phyloP scores from a whole-genome alignment of 495 filamentous ascomycete species.

The Tuber indicum region DNA sequence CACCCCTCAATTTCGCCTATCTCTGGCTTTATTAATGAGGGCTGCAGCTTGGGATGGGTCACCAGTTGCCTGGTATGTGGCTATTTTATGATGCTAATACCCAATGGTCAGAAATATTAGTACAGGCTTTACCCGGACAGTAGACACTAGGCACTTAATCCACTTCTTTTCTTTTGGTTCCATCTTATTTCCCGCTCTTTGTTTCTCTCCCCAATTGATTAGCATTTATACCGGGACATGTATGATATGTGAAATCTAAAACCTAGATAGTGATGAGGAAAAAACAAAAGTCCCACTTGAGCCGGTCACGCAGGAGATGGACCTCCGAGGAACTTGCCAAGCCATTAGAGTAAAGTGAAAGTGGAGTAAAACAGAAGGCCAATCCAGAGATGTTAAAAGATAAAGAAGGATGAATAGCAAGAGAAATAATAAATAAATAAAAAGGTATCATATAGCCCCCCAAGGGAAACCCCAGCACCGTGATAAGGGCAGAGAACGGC shows the following conservation, averaged over 20 bases:
- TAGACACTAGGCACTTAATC: background rate
- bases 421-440: background rate
- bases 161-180: background rate
- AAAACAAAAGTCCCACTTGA: background rate
- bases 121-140: background rate
- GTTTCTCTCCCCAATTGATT: background rate
- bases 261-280: background rate
- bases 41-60: background rate
- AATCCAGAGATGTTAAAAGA: background rate
- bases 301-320: background rate
- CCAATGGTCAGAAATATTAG: background rate
- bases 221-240: background rate
- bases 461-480: background rate
- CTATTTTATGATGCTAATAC: background rate
- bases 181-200: background rate
- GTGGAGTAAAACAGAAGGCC: background rate
- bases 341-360: background rate
- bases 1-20: conserved; percentile 1
- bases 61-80: background rate
- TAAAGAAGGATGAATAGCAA: background rate
- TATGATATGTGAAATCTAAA: background rate
- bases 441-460: background rate
- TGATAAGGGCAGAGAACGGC: background rate
- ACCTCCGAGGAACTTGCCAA: background rate
- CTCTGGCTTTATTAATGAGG: background rate